Percentiles rank a stretch among this genome's conserved stretches.
phyloP scores from a whole-genome alignment of 257 asterid genomes.

The Jasminum sambac region DNA sequence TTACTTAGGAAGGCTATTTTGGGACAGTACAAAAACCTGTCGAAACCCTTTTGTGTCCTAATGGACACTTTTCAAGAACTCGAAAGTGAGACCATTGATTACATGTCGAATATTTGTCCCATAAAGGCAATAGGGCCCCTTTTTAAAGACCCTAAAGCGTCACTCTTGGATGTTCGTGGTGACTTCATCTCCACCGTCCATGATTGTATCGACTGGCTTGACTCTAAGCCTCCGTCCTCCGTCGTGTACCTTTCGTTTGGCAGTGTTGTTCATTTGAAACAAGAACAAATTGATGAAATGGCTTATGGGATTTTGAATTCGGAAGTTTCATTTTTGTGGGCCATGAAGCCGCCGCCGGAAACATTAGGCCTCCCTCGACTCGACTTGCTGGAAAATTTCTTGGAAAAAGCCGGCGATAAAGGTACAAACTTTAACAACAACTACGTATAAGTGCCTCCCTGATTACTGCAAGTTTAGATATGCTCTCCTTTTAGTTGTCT shows the following conservation, averaged over 20 bases:
- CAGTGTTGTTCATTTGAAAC: conserved; percentile 52
- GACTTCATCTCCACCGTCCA: conserved; percentile 45
- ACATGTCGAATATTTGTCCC: conserved; percentile 49
- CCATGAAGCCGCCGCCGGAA: conserved; percentile 41
- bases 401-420: conserved; percentile 49
- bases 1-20: conserved; percentile 44
- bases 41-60: conserved; percentile 47
- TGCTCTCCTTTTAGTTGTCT: too few species aligned
- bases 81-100: conserved; percentile 39
- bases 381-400: conserved; percentile 51
- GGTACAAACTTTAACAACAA: conserved; percentile 26
- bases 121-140: conserved; percentile 69
- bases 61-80: conserved; percentile 73
- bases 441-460: too few species aligned
- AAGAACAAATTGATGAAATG: conserved; percentile 67
- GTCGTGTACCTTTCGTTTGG: conserved; percentile 88
- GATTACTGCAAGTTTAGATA: too few species aligned
- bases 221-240: conserved; percentile 43
- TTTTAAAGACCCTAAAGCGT: conserved; percentile 23
- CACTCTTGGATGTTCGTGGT: conserved; percentile 26
- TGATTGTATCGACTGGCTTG: conserved; percentile 56
- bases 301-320: conserved; percentile 59
- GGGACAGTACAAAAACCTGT: conserved; percentile 52
- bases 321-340: conserved; percentile 64
- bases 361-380: conserved; percentile 23